phyloP scores from a whole-genome alignment of 805 yeast genomes.

The Wickerhamomyces hampshirensis region DNA sequence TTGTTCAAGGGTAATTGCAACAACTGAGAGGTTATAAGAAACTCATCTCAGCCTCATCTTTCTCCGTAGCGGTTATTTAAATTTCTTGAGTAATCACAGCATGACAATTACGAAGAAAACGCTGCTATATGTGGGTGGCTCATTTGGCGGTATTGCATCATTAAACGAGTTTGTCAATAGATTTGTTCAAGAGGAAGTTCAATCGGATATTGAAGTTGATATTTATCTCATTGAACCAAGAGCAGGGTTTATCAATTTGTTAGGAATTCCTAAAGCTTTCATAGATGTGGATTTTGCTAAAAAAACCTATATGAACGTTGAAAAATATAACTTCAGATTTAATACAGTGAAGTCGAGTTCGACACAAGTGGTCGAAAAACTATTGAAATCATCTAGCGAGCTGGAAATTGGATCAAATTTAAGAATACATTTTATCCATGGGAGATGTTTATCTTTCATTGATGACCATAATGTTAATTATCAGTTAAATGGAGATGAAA shows the following conservation, averaged over 20 bases:
- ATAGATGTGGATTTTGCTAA: conserved; percentile 34
- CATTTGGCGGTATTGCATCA: conserved; percentile 33
- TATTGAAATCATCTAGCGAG: conserved; percentile 3
- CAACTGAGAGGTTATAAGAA: too few species aligned
- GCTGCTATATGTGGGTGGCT: conserved; percentile 28
- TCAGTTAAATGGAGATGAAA: conserved; percentile 19
- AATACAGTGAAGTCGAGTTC: conserved; percentile 33
- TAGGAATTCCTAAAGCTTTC: conserved; percentile 36
- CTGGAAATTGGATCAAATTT: conserved; percentile 14
- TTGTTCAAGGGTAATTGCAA: too few species aligned
- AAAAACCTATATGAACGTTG: conserved; percentile 28
- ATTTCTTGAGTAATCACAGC: too few species aligned
- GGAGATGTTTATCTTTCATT: conserved; percentile 19
- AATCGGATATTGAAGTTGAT: conserved; percentile 16
- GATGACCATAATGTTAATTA: conserved; percentile 17
- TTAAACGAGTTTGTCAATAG: conserved; percentile 21
- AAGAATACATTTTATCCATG: conserved; percentile 19
- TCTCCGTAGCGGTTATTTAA: too few species aligned
- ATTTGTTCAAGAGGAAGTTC: conserved; percentile 5
- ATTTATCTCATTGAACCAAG: conserved; percentile 35
- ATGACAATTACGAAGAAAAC: neutral
- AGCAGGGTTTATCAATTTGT: conserved; percentile 35
- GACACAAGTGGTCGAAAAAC: conserved; percentile 21
- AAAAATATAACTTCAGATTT: conserved; percentile 21
- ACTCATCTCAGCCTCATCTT: too few species aligned